Conservation (phyloP, 768 basidiomycete genomes). For the Collybiopsis luxurians region DNA sequence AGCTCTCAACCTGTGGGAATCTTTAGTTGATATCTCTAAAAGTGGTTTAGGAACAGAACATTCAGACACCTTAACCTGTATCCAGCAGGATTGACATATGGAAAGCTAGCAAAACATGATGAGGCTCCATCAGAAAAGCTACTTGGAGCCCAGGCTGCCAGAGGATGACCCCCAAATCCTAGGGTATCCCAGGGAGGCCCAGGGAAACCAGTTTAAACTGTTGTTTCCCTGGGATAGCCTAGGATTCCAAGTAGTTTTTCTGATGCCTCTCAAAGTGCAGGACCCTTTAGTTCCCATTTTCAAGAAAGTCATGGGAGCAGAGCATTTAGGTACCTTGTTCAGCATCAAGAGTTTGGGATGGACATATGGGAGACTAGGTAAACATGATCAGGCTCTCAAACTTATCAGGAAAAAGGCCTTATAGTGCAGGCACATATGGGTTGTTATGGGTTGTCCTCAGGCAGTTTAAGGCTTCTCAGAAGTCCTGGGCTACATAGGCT, state of each 20-base stretch:
- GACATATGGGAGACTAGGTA: background rate
- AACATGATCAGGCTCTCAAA: background rate
- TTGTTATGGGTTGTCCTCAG: conserved; percentile 15
- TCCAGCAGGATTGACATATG: background rate
- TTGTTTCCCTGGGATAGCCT: too few relatives aligned
- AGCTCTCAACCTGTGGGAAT: background rate
- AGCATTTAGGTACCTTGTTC: conserved; percentile 1
- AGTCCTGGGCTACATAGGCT: too few relatives aligned
- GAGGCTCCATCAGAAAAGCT: too few relatives aligned
- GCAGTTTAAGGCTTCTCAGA: too few relatives aligned
- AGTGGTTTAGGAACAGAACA: background rate
- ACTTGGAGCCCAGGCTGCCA: too few relatives aligned
- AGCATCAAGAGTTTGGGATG: too few relatives aligned
- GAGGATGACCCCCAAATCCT: too few relatives aligned
- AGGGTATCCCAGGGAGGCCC: too few relatives aligned
- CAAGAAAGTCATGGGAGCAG: background rate
- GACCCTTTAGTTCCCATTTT: background rate
- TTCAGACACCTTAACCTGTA: background rate
- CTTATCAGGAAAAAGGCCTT: too few relatives aligned
- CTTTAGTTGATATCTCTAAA: background rate
- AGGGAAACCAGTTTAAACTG: too few relatives aligned
- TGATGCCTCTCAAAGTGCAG: background rate
- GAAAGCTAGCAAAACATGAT: background rate
- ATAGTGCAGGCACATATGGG: too few relatives aligned
- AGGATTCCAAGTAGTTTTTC: too few relatives aligned